These are phyloP conservation scores for Malus sylvestris DNA, from an alignment of 306 rosid species.

Conservation along the genomic window DNA sequence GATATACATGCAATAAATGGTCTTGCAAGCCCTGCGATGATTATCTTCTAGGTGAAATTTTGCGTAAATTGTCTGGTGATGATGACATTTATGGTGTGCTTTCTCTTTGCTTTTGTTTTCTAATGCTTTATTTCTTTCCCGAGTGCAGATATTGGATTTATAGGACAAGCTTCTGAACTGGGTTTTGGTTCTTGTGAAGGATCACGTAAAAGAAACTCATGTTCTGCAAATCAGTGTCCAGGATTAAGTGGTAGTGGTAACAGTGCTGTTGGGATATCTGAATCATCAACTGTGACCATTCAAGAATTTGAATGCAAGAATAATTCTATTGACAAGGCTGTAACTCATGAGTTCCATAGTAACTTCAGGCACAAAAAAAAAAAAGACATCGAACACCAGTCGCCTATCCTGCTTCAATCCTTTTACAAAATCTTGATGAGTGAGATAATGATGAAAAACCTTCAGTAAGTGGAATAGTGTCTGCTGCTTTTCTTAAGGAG, in stretches of 20 bases:
- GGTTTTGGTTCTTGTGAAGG: slow-evolving; percentile 38
- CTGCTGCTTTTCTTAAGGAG: slow-evolving; percentile 39
- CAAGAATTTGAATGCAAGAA: slow-evolving; percentile 52
- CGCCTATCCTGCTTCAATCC: too few species aligned
- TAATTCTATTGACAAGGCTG: slow-evolving; percentile 35
- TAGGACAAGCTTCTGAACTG: slow-evolving; percentile 36
- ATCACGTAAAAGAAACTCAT: slow-evolving; percentile 44
- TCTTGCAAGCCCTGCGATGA: slow-evolving; percentile 63
- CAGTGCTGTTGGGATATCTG: slow-evolving; percentile 52
- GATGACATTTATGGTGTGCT: not conserved
- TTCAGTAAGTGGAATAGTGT: slow-evolving; percentile 29
- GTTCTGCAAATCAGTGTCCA: slow-evolving; percentile 67
- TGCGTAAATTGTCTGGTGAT: not conserved
- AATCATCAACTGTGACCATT: slow-evolving; percentile 49
- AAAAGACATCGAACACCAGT: too few species aligned
- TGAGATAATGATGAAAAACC: too few species aligned
- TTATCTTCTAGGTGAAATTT: slow-evolving; percentile 58
- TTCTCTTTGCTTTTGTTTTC: not conserved
- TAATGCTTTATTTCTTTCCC: not conserved
- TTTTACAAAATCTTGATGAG: too few species aligned
- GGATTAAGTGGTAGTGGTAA: slow-evolving; percentile 75
- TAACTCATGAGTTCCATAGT: slow-evolving; percentile 28
- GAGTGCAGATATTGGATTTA: slow-evolving; percentile 58
- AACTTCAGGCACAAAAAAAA: too few species aligned
- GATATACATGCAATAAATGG: slow-evolving; percentile 55